Conservation (phyloP, 352 stramenopile species). For the Peronosclerospora sorghi region DNA sequence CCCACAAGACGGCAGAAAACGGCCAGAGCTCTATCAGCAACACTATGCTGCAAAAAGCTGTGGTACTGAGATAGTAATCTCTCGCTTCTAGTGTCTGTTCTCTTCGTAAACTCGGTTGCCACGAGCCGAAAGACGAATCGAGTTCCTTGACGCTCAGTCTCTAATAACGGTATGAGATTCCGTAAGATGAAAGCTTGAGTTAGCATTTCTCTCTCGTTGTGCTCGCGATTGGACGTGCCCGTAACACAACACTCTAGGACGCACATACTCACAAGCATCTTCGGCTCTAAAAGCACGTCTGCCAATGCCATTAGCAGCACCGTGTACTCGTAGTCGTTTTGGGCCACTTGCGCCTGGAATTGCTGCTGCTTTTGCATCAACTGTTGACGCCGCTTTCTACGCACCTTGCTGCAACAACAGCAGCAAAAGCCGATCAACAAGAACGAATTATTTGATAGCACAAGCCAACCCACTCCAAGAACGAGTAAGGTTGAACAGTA, state of each 20-base stretch:
- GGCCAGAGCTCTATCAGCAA: conserved; percentile 24
- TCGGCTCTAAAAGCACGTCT: conserved; percentile 34
- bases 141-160: conserved; percentile 34
- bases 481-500: conserved; percentile 27
- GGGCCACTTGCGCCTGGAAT: conserved; percentile 39
- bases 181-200: conserved; percentile 21
- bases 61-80: conserved; percentile 3
- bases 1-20: conserved; percentile 25
- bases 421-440: conserved; percentile 44
- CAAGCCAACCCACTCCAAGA: conserved; percentile 18
- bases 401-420: conserved; percentile 30
- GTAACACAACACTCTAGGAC: conserved; percentile 16
- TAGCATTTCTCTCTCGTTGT: conserved; percentile 1
- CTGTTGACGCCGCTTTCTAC: conserved; percentile 23
- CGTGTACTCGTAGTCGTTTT: conserved; percentile 70
- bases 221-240: neutral
- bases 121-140: conserved; percentile 43
- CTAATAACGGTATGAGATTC: conserved; percentile 36
- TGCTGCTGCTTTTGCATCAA: conserved; percentile 27
- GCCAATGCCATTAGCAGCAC: conserved; percentile 36
- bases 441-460: conserved; percentile 45
- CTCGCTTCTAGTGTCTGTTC: neutral
- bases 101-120: conserved; percentile 23
- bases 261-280: conserved; percentile 20
- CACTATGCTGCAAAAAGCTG: conserved; percentile 25